Percentiles rank a stretch among this genome's conserved stretches.
Conservation (phyloP, 2,329 filamentous ascomycete species). For the Botrytis fragariae region DNA sequence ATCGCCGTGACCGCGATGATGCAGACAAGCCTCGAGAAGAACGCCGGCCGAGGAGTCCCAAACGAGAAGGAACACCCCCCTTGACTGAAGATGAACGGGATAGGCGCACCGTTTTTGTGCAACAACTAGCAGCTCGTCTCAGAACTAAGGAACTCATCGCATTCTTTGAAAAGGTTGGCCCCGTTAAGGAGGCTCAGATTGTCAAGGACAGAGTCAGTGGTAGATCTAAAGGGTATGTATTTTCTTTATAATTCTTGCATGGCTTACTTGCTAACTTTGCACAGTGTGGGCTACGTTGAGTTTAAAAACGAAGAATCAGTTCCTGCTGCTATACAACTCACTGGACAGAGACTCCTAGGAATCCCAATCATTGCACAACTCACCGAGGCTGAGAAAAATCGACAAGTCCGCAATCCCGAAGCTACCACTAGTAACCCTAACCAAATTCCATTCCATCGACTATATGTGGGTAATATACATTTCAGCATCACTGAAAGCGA, state of each 20-base stretch:
- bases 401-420: constrained; percentile 84
- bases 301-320: constrained; percentile 97
- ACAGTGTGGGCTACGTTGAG: constrained; percentile 97
- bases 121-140: constrained; percentile 92
- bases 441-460: constrained; percentile 90
- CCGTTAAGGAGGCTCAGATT: constrained; percentile 96
- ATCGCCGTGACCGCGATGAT: constrained; percentile 52
- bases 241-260: neutral
- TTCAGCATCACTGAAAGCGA: constrained; percentile 98
- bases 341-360: constrained; percentile 96
- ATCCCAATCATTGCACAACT: constrained; percentile 98
- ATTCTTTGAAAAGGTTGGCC: constrained; percentile 93
- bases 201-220: constrained; percentile 97
- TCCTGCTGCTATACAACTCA: constrained; percentile 90
- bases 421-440: constrained; percentile 66
- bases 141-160: constrained; percentile 88
- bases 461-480: constrained; percentile 99
- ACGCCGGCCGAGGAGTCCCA: constrained; percentile 44
- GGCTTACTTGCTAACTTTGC: constrained; percentile 40
- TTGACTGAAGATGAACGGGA: constrained; percentile 95
- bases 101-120: constrained; percentile 94
- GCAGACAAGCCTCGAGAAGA: constrained; percentile 46
- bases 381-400: constrained; percentile 99
- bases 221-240: constrained; percentile 87
- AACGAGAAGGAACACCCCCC: constrained; percentile 60